Evolutionary conservation across 768 basidiomycete genomes (phyloP), one percentile per base, ranked within the genome.

Genomic region (Pulveroboletus sp.): DNA sequence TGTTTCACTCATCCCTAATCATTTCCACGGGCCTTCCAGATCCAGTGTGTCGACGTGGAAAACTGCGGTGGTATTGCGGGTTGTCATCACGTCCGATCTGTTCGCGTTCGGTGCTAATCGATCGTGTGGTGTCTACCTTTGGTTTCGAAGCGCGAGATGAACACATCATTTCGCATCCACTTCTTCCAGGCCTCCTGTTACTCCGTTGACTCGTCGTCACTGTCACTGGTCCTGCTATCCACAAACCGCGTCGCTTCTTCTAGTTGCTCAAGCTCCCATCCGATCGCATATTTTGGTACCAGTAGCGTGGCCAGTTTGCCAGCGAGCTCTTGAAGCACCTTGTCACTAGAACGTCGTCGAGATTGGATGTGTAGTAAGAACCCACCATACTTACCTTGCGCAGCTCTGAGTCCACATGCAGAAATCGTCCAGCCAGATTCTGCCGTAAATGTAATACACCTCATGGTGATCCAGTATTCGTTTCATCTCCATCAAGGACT

Each of bases 381-480:
- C 14, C 24, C n/a, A 39, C 14, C 21, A 50, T 33, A n/a, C 80
- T 53, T 58, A 91, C 89, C 76, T 80, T n/a, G 85, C 82, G 57
- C 73, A 74, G 8, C 77, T 72, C 58, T 89, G 84, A 32, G 78
- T 72, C 90, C 90, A 92, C n/a, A 83, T 78, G 57, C 85, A 87
- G 57, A 88, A 84, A 61, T 92, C 90, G 55, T 90, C 84, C 39
- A 91, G 57, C 90, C 90, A 93, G 31, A 91, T 78, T 64, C 89
- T 89, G 66, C 80, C 84, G 65, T 90, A 93, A n/a, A 90, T 74
- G 64, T 90, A 91, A 68, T 93, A 93, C 9, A 87, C 83, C 55
- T 89, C 89, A 56, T 90, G 88, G 58, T 80, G 83, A 59, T 90
- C 89, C 54, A 93, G 67, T 42, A 89, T 81, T 36, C 73, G 65